Percentiles rank a stretch among this genome's conserved stretches.
Conservation (phyloP, 2,329 filamentous ascomycete species). For the Pseudogymnoascus sp. region DNA sequence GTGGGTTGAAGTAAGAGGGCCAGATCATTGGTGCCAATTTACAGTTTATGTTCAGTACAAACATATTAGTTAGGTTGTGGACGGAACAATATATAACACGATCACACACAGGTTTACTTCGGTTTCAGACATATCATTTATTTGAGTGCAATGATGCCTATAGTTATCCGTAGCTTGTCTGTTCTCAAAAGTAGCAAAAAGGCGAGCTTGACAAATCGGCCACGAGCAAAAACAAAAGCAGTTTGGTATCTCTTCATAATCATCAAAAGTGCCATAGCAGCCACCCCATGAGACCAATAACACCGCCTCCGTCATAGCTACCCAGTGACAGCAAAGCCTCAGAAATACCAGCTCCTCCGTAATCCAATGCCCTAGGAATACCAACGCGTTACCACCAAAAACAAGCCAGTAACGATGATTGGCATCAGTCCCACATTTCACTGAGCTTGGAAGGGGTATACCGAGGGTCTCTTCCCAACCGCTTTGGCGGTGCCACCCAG, state of each 20-base stretch:
- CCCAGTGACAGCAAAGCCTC: background rate
- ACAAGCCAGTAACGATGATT: background rate
- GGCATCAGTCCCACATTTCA: slow-evolving; percentile 13
- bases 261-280: slow-evolving; percentile 4
- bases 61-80: background rate
- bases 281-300: background rate
- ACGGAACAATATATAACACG: background rate
- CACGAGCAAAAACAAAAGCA: background rate
- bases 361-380: background rate
- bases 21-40: background rate
- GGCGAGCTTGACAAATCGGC: background rate
- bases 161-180: background rate
- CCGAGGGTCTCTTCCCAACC: background rate
- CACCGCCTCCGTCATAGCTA: background rate
- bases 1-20: background rate
- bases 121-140: background rate
- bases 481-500: slow-evolving; percentile 12
- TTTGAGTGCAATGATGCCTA: background rate
- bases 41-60: background rate
- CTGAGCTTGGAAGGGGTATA: slow-evolving; percentile 19
- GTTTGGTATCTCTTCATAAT: background rate
- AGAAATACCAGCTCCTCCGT: background rate
- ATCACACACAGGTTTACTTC: background rate
- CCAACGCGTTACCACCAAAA: background rate
- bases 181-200: background rate